These are phyloP conservation scores for Zopfochytrium polystomum DNA, from an alignment of 371 early-diverging fungal species.

Conservation along the genomic window DNA sequence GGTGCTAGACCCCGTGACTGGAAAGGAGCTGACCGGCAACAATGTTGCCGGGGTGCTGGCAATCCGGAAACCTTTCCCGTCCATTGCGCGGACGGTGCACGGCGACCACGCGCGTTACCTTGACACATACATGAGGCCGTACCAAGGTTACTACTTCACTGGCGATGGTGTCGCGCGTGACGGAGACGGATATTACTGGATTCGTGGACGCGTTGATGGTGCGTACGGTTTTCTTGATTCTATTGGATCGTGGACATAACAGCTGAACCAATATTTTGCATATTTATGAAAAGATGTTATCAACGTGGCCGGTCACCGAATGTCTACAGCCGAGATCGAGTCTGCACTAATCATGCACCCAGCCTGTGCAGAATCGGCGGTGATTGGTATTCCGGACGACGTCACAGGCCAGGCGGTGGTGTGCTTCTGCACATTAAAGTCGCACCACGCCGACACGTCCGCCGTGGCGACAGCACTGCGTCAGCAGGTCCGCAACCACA, in stretches of 20 bases:
- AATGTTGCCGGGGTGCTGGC: constrained; percentile 89
- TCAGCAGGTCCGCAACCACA: constrained; percentile 76
- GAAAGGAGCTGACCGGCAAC: constrained; percentile 65
- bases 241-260: not conserved
- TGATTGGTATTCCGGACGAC: constrained; percentile 88
- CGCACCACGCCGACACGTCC: constrained; percentile 29
- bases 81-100: constrained; percentile 90
- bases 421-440: constrained; percentile 56
- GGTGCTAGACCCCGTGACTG: constrained; percentile 77
- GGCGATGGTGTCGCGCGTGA: constrained; percentile 89
- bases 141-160: constrained; percentile 84
- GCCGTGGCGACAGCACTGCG: constrained; percentile 62
- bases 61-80: constrained; percentile 90
- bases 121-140: constrained; percentile 85
- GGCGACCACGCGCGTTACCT: constrained; percentile 86
- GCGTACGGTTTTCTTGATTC: not conserved
- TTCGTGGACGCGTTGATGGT: constrained; percentile 88
- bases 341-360: constrained; percentile 52
- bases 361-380: constrained; percentile 93
- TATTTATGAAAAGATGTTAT: constrained; percentile 70
- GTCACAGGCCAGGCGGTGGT: constrained; percentile 78
- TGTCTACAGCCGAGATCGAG: constrained; percentile 92
- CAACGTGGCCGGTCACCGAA: constrained; percentile 96
- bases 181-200: constrained; percentile 92
- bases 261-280: not conserved